These are phyloP conservation scores for Boletus rufocinnamomeus DNA, from an alignment of 768 basidiomycete species.

Conservation along the genomic window DNA sequence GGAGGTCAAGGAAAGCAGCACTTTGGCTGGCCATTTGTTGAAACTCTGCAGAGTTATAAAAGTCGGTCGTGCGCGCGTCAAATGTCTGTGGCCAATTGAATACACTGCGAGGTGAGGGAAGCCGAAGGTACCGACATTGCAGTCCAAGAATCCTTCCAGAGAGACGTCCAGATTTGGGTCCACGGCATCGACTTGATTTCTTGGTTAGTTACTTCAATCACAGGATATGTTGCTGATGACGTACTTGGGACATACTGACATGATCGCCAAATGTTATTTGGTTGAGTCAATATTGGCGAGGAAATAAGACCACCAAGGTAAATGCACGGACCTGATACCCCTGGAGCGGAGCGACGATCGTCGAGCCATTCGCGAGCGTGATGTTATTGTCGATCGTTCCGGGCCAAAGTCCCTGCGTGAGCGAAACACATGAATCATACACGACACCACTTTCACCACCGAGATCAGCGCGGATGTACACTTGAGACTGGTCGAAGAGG, in stretches of 20 bases:
- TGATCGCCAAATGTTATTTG: not conserved
- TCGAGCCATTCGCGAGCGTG: constrained; percentile 67
- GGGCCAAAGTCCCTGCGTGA: constrained; percentile 72
- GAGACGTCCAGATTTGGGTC: constrained; percentile 62
- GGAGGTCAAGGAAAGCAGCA: constrained; percentile 48
- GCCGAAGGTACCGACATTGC: constrained; percentile 43
- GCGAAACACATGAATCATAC: constrained; percentile 62
- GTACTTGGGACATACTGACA: constrained; percentile 45
- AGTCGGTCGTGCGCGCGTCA: constrained; percentile 44
- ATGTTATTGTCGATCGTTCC: constrained; percentile 45
- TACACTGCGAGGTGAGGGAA: not conserved
- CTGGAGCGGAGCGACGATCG: constrained; percentile 54
- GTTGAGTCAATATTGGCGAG: constrained; percentile 14
- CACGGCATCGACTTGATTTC: constrained; percentile 56
- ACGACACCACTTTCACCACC: constrained; percentile 72
- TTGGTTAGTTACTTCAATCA: constrained; percentile 7
- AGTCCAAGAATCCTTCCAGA: constrained; percentile 66
- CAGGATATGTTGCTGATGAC: constrained; percentile 9
- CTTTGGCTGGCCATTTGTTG: constrained; percentile 45
- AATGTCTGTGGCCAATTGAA: constrained; percentile 44
- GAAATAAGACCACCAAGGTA: not conserved
- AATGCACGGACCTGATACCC: constrained; percentile 60
- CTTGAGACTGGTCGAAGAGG: constrained; percentile 41
- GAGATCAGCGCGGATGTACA: constrained; percentile 61
- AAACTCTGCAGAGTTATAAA: constrained; percentile 59